Base-by-base conservation (phyloP, 1,139 yeast species). In the Wickerhamiella pararugosa region DNA sequence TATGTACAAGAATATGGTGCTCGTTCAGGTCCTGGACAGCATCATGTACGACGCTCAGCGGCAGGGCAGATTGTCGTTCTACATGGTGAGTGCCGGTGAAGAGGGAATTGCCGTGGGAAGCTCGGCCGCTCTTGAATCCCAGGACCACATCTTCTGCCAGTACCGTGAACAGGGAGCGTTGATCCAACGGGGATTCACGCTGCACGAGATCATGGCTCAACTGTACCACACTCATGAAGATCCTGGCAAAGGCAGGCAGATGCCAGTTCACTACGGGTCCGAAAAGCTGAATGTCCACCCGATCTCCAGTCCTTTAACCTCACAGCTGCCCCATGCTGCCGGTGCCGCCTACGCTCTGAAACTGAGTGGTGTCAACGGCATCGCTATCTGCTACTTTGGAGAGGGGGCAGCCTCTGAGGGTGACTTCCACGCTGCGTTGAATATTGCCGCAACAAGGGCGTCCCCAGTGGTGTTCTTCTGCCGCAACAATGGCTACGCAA, bases 341-440 rank as follows among this genome's bases (percentile, higher is more conserved):
- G 64, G 64, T 5, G 63, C 64, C 5, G 64, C 63, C 10, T 60
- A 60, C 35, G 62, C 62, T 2, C 46, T 60, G 38, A 60, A 60
- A 49, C 48, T 60, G 27, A 15, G 40, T 34, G 36, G 32, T 41
- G 40, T 25, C 11, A 26, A 39, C 27, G 58, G 56, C 3, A 49
- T 54, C 31, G 50, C 50, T 2, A 52, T 60, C 29, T 57, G 62
- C 46, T 60, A 58, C 45, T 58, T 60, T 48, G 64, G 64, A 8
- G 64, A 60, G 39, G 64, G 64, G 5, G 64, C 64, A 2, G 63
- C 64, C 1, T 59, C 63, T 11, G 64, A 60, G 43, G 64, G 64
- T 5, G 64, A 60, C 34, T 60, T 60, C 50, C 64, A 60, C 42
- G 62, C 62, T 32, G 63, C 63, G 3, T 49, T 60, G 34, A 60